Evolutionary conservation across 1,284 basidiomycete species (phyloP).

Genomic region (Ceratobasidium sp.): DNA sequence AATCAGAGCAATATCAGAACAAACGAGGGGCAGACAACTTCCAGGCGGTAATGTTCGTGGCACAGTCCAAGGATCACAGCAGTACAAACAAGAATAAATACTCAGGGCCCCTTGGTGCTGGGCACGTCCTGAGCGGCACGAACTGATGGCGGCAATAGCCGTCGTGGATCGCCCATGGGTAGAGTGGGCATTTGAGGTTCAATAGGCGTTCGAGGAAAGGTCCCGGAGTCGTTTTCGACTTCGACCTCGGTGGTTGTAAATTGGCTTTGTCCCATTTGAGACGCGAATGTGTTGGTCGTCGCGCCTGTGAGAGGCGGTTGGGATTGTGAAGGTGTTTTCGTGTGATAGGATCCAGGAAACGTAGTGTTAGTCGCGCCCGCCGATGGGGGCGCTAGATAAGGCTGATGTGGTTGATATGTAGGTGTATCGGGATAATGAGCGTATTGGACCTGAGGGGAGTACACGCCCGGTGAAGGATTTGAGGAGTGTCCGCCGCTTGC

Average conservation of each 20-base stretch:
- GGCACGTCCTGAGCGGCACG: background rate
- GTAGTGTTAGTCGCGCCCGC: background rate
- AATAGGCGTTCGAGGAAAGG: constrained; percentile 35
- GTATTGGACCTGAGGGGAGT: constrained; percentile 27
- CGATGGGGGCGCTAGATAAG: constrained; percentile 35
- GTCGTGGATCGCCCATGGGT: constrained; percentile 29
- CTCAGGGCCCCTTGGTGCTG: background rate
- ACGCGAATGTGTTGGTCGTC: constrained; percentile 26
- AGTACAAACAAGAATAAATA: background rate
- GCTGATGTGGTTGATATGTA: constrained; percentile 3
- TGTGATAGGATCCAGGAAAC: constrained; percentile 15
- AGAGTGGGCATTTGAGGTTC: constrained; percentile 37
- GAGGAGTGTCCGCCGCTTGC: constrained; percentile 12
- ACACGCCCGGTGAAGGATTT: constrained; percentile 5
- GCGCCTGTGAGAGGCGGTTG: constrained; percentile 35
- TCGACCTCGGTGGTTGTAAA: background rate
- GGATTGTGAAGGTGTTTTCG: background rate
- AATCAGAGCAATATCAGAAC: background rate
- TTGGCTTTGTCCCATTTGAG: constrained; percentile 9
- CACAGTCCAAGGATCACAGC: too few species aligned
- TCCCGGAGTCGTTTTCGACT: constrained; percentile 34
- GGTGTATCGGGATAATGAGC: constrained; percentile 24
- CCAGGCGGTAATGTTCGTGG: too few species aligned
- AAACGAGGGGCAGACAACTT: too few species aligned
- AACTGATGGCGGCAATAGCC: constrained; percentile 34